phyloP scores from a whole-genome alignment of 805 yeast species.

The Cyberlindnera maclurae region DNA sequence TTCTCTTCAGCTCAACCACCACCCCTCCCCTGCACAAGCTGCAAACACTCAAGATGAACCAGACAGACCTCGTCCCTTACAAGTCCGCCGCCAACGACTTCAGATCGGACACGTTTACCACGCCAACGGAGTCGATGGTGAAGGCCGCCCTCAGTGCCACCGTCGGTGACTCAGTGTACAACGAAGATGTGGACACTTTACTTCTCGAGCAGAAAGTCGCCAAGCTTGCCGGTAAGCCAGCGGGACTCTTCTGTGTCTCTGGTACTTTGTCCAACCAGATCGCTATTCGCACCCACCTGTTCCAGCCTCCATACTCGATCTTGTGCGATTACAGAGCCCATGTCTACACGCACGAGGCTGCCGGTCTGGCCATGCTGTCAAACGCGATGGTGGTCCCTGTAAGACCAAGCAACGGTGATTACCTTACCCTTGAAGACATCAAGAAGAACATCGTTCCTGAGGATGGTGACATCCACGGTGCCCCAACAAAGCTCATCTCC shows the following conservation, averaged over 20 bases:
- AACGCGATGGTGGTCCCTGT: slow-evolving; percentile 93
- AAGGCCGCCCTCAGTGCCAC: slow-evolving; percentile 51
- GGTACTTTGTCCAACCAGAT: slow-evolving; percentile 91
- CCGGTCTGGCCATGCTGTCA: slow-evolving; percentile 80
- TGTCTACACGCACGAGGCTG: slow-evolving; percentile 77
- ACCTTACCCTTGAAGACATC: slow-evolving; percentile 75
- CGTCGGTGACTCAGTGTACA: slow-evolving; percentile 82
- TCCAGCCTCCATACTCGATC: slow-evolving; percentile 78
- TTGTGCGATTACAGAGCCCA: slow-evolving; percentile 83
- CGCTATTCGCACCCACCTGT: slow-evolving; percentile 69
- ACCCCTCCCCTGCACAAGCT: not conserved
- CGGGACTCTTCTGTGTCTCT: slow-evolving; percentile 77
- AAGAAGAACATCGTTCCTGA: slow-evolving; percentile 50
- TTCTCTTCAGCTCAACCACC: not conserved
- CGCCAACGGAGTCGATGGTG: slow-evolving; percentile 73
- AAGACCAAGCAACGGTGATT: slow-evolving; percentile 63
- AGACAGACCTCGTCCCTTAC: slow-evolving; percentile 52
- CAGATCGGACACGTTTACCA: slow-evolving; percentile 84
- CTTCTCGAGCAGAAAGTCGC: slow-evolving; percentile 61
- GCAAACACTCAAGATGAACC: not conserved
- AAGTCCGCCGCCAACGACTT: slow-evolving; percentile 40
- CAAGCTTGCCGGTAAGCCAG: slow-evolving; percentile 67
- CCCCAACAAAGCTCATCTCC: slow-evolving; percentile 79
- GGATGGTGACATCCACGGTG: slow-evolving; percentile 77
- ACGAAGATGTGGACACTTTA: slow-evolving; percentile 69